Conservation (phyloP, 805 yeast species). For the Monosporozyma solicola region DNA sequence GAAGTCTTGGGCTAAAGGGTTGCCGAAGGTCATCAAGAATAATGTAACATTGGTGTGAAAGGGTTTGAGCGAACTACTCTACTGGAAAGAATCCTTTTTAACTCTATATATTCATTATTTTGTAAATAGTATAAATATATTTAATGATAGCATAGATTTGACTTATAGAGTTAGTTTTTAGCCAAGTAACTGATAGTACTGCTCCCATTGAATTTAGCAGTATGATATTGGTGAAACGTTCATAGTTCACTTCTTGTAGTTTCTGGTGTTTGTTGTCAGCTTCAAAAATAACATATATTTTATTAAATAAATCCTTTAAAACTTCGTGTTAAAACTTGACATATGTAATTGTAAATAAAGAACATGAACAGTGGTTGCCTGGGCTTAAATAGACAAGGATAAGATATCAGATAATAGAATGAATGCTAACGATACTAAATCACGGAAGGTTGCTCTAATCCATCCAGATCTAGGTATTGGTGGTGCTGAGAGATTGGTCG, state of each 20-base stretch:
- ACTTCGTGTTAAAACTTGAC: neutral
- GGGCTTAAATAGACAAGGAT: neutral
- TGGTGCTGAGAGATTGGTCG: slow-evolving; percentile 96
- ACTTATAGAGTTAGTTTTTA: too few species aligned
- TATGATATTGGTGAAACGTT: too few species aligned
- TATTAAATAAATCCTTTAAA: neutral
- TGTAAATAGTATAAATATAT: neutral
- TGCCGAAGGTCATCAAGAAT: slow-evolving; percentile 58
- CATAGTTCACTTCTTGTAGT: neutral
- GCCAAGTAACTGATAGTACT: too few species aligned
- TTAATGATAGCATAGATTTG: neutral
- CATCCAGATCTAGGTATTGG: slow-evolving; percentile 97
- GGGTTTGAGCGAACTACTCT: too few species aligned
- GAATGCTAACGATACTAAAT: neutral
- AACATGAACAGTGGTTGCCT: neutral
- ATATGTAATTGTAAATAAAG: neutral
- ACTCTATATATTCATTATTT: neutral
- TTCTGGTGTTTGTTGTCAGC: neutral
- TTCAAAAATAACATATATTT: too few species aligned
- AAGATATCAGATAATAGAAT: neutral
- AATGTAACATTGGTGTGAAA: slow-evolving; percentile 30
- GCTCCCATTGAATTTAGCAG: neutral
- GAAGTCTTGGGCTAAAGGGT: slow-evolving; percentile 76
- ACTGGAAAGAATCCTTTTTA: neutral
- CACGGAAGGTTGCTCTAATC: slow-evolving; percentile 64